These are phyloP conservation scores for Trypanosoma platydactyli DNA, from an alignment of 208 protist genomes.

Conservation along the genomic window DNA sequence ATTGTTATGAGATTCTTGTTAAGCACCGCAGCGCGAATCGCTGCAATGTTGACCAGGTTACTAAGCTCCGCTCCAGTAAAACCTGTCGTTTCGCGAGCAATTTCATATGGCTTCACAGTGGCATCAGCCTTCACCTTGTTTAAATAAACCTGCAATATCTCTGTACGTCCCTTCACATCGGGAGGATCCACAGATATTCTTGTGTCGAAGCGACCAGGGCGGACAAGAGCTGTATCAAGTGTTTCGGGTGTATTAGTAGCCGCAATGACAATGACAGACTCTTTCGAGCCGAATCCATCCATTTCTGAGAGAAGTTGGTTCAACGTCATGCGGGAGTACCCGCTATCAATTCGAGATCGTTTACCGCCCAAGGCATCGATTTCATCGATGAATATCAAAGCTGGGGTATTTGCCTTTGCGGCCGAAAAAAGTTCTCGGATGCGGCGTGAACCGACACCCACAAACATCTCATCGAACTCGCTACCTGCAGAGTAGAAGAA, in stretches of 20 bases:
- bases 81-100: conserved; percentile 84
- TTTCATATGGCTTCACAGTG: conserved; percentile 73
- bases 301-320: conserved; percentile 98
- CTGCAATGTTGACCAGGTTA: conserved; percentile 93
- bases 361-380: conserved; percentile 95
- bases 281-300: conserved; percentile 94
- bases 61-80: conserved; percentile 92
- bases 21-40: conserved; percentile 83
- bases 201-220: conserved; percentile 91
- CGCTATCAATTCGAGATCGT: conserved; percentile 64
- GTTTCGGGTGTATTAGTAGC: conserved; percentile 98
- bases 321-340: conserved; percentile 92
- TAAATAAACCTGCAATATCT: conserved; percentile 87
- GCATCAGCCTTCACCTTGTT: conserved; percentile 76
- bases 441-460: conserved; percentile 95
- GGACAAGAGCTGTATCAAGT: conserved; percentile 93
- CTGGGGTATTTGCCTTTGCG: conserved; percentile 93
- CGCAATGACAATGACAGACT: conserved; percentile 96
- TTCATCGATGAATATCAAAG: conserved; percentile 99
- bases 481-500: conserved; percentile 96
- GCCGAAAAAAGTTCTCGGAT: conserved; percentile 95
- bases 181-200: conserved; percentile 88
- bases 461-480: conserved; percentile 98
- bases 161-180: conserved; percentile 89
- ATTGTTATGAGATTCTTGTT: conserved; percentile 72